Conservation (phyloP, 2,329 filamentous ascomycete species). For the Penicillium capsulatum region DNA sequence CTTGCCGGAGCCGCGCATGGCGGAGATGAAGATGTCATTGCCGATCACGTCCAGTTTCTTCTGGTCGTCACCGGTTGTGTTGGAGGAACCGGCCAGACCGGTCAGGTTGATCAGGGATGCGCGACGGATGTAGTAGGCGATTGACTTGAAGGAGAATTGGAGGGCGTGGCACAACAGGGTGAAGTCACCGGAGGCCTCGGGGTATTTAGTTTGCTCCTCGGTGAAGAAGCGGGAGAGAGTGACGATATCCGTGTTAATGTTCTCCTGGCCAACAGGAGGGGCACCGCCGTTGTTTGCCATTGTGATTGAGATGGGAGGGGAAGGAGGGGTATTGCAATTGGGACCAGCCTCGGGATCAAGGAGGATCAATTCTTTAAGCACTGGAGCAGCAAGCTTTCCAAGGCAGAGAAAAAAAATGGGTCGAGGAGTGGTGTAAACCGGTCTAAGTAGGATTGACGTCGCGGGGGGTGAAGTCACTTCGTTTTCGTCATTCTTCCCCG, state of each 20-base stretch:
- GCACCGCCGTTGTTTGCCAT: constrained; percentile 43
- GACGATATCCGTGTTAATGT: constrained; percentile 92
- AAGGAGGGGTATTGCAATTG: constrained; percentile 2
- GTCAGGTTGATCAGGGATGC: constrained; percentile 93
- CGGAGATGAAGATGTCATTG: constrained; percentile 94
- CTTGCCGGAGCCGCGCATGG: constrained; percentile 89
- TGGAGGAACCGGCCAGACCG: constrained; percentile 88
- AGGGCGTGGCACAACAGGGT: constrained; percentile 97
- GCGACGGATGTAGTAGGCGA: constrained; percentile 97
- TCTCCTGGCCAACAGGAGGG: constrained; percentile 61
- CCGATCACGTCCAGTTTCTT: constrained; percentile 99
- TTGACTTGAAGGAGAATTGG: constrained; percentile 99
- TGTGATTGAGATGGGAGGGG: constrained; percentile 28
- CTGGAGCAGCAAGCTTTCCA: neutral
- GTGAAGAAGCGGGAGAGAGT: constrained; percentile 94
- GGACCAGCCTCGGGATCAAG: constrained; percentile 2
- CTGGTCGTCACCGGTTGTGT: constrained; percentile 94
- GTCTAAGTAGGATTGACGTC: constrained; percentile 17
- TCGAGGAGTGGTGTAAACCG: constrained; percentile 12
- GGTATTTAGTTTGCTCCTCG: constrained; percentile 89
- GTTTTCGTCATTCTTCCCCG: constrained; percentile 25
- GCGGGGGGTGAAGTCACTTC: constrained; percentile 14
- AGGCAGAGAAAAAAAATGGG: constrained; percentile 3
- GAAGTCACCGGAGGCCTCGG: constrained; percentile 96
- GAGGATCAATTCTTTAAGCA: neutral